Evolutionary conservation across 805 yeast genomes (phyloP).

Genomic region (Ogataea zsoltii): DNA sequence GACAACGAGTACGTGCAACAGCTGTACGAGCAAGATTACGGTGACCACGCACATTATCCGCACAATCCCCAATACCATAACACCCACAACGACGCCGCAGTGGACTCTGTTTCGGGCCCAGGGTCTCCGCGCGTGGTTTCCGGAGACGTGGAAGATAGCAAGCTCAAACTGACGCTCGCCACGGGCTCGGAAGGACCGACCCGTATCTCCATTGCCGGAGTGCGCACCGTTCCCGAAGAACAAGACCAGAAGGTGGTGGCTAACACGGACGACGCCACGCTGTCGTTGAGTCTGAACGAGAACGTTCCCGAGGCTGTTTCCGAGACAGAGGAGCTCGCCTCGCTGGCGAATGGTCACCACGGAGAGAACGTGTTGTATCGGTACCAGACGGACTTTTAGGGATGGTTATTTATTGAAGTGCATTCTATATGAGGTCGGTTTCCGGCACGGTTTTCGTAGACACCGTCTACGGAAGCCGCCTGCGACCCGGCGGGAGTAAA

Average conservation of each 20-base stretch:
- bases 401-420: not conserved
- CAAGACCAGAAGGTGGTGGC: conserved; percentile 25
- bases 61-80: conserved; percentile 34
- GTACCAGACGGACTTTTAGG: conserved; percentile 29
- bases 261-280: conserved; percentile 32
- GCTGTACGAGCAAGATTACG: conserved; percentile 35
- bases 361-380: conserved; percentile 34
- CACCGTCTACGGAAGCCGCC: no score
- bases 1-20: conserved; percentile 31
- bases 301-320: conserved; percentile 33
- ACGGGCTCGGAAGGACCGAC: conserved; percentile 3
- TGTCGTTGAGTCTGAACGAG: conserved; percentile 32
- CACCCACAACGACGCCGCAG: conserved; percentile 21
- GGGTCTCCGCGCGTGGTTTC: conserved; percentile 2
- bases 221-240: not conserved
- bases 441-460: no score
- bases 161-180: conserved; percentile 2
- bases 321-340: conserved; percentile 37
- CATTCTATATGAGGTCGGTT: no score
- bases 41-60: conserved; percentile 28
- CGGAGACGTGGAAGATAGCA: conserved; percentile 3
- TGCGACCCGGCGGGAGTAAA: no score
- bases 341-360: conserved; percentile 36
- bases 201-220: not conserved
- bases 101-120: conserved; percentile 10